phyloP scores from a whole-genome alignment of 2,329 filamentous ascomycete species.

The Trichoderma semiorbis region DNA sequence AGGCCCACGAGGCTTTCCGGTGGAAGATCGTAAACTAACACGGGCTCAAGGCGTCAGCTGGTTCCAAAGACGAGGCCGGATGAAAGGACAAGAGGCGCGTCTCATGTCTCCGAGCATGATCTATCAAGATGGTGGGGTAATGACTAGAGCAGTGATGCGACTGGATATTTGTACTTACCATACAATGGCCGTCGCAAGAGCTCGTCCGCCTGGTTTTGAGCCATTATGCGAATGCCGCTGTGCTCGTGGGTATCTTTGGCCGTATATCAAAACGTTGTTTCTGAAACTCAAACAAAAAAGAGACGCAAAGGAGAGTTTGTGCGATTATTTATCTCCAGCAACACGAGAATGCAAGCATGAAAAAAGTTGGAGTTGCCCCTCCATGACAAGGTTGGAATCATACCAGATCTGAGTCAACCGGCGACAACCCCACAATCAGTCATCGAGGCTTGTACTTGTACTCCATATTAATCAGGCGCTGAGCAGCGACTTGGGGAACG shows the following conservation, averaged over 20 bases:
- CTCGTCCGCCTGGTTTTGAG: conserved; percentile 42
- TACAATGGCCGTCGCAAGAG: conserved; percentile 51
- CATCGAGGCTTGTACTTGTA: not conserved
- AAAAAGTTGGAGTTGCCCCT: conserved; percentile 1
- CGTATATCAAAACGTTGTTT: not conserved
- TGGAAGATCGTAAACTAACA: conserved; percentile 76
- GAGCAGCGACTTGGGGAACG: not conserved
- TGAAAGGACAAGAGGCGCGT: not conserved
- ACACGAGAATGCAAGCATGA: not conserved
- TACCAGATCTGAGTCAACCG: conserved; percentile 19
- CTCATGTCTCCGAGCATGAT: not conserved
- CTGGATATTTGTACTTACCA: conserved; percentile 30
- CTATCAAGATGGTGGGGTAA: not conserved
- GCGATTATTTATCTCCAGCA: not conserved
- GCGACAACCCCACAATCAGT: conserved; percentile 8
- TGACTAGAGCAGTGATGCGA: not conserved
- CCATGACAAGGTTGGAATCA: conserved; percentile 5
- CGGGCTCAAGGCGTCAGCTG: not conserved
- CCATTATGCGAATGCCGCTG: conserved; percentile 27
- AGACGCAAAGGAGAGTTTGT: not conserved
- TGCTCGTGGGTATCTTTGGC: not conserved
- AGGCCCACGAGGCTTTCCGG: conserved; percentile 68
- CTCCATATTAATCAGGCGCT: not conserved
- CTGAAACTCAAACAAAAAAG: not conserved
- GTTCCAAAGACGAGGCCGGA: not conserved